Evolutionary conservation across 257 asterid species (phyloP).

Genomic region (Solanum paucissectum): DNA sequence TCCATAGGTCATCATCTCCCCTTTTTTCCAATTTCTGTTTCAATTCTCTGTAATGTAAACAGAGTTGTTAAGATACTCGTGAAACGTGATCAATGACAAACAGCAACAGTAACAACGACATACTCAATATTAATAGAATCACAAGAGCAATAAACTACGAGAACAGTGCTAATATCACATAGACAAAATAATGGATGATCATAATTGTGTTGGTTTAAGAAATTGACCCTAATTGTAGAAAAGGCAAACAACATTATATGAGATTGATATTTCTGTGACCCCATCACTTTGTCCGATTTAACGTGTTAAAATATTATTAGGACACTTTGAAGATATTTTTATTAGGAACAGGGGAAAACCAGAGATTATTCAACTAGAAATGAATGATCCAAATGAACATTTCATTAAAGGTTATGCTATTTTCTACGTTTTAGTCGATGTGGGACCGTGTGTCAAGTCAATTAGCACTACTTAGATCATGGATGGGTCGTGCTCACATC

Average conservation of each 20-base stretch:
- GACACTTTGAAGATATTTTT: neutral
- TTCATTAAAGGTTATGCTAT: no score
- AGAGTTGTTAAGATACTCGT: neutral
- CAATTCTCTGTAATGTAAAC: conserved; percentile 45
- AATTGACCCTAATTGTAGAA: neutral
- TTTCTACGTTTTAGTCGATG: neutral
- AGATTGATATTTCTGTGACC: neutral
- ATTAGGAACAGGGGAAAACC: neutral
- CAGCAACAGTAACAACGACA: neutral
- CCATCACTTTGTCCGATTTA: neutral
- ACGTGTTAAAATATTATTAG: neutral
- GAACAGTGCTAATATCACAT: neutral
- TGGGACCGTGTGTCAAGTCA: neutral
- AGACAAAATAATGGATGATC: neutral
- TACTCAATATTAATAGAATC: neutral
- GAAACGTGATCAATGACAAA: neutral
- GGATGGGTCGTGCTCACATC: neutral
- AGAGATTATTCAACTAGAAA: neutral
- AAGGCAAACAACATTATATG: neutral
- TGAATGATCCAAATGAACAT: neutral
- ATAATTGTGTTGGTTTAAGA: neutral
- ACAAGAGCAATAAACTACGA: neutral
- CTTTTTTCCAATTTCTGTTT: conserved; percentile 38
- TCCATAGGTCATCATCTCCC: conserved; percentile 45
- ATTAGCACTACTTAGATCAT: neutral